A percentile compares a stretch with the other conserved stretches of the same genome.
phyloP scores from a whole-genome alignment of 2,329 filamentous ascomycete species.

The Sporothrix euskadiensis region DNA sequence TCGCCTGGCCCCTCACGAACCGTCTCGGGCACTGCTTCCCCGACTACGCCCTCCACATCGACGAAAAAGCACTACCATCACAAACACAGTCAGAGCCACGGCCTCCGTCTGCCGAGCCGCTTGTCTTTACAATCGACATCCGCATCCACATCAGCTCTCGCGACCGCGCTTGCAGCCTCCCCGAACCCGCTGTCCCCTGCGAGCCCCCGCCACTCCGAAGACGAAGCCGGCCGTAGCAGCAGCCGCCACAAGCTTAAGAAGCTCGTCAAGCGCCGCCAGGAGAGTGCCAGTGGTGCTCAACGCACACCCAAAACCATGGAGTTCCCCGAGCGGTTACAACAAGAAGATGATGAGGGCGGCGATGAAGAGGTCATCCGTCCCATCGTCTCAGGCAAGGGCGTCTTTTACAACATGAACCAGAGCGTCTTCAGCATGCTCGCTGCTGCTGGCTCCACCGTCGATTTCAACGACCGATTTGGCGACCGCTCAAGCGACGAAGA shows the following conservation, averaged over 20 bases:
- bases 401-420: conserved; percentile 81
- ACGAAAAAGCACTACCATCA: neutral
- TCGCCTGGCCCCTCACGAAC: conserved; percentile 1
- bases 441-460: conserved; percentile 77
- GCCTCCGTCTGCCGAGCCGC: conserved; percentile 21
- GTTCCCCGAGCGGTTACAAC: conserved; percentile 56
- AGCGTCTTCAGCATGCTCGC: conserved; percentile 92
- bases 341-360: conserved; percentile 49
- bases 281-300: conserved; percentile 25
- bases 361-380: conserved; percentile 51
- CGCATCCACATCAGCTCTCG: neutral
- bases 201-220: conserved; percentile 34
- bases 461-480: conserved; percentile 80
- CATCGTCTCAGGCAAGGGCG: conserved; percentile 48
- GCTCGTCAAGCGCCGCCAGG: conserved; percentile 49
- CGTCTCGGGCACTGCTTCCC: neutral
- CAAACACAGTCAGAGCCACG: neutral
- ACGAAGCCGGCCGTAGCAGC: conserved; percentile 37
- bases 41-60: neutral
- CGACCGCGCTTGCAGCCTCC: neutral
- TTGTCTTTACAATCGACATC: neutral
- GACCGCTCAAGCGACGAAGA: conserved; percentile 80
- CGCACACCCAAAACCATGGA: conserved; percentile 43
- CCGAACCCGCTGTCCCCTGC: neutral
- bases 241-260: conserved; percentile 42